Evolutionary conservation across 345 rosid genomes (phyloP).

Genomic region (Geranium rotundifolium): DNA sequence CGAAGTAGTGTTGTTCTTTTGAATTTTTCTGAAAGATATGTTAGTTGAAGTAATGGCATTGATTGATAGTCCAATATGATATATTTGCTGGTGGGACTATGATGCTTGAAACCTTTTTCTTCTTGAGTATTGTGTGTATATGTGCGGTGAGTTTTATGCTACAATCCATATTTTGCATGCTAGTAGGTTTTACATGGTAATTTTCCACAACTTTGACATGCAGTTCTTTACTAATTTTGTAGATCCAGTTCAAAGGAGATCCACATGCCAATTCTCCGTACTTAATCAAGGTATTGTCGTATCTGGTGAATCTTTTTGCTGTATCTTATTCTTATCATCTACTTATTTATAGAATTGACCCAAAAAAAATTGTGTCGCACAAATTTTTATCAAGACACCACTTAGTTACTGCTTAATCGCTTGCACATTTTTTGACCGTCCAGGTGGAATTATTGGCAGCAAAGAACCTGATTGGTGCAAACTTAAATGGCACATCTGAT

Average conservation of each 20-base stretch:
- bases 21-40: background rate
- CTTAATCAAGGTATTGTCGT: constrained; percentile 42
- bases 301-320: background rate
- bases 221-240: constrained; percentile 85
- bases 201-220: constrained; percentile 65
- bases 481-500: constrained; percentile 94
- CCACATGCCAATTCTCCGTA: constrained; percentile 59
- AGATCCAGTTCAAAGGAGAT: constrained; percentile 61
- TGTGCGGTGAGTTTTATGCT: background rate
- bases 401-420: background rate
- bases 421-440: constrained; percentile 10
- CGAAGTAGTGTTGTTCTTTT: background rate
- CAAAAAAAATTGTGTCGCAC: no score
- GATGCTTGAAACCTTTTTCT: background rate
- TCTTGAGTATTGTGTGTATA: background rate
- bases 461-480: constrained; percentile 92
- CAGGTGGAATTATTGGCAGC: constrained; percentile 94
- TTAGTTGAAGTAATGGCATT: background rate
- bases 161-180: background rate
- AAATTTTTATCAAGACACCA: background rate
- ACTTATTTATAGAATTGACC: background rate
- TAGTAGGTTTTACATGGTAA: constrained; percentile 37
- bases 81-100: background rate
- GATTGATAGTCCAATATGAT: background rate
- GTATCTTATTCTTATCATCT: background rate